These are phyloP conservation scores for Microstegium vimineum DNA, from an alignment of 176 grass and related monocot genomes.

Conservation along the genomic window DNA sequence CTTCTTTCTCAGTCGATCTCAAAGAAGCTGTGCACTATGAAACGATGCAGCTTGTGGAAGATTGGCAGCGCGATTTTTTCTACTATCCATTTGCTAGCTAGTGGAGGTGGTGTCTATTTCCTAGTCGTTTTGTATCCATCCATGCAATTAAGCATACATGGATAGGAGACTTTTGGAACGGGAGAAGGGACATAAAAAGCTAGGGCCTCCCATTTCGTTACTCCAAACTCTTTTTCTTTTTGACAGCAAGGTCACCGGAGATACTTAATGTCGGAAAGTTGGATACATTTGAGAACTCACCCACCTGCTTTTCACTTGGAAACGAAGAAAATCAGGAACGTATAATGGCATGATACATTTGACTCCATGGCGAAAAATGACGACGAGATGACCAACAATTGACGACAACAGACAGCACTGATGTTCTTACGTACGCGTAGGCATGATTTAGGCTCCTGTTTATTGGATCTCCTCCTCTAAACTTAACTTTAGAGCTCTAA, in stretches of 20 bases:
- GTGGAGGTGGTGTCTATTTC: neutral
- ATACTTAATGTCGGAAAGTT: constrained; percentile 35
- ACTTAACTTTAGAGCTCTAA: too few species aligned
- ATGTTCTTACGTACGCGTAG: too few species aligned
- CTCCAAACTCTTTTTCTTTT: neutral
- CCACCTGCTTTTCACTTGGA: neutral
- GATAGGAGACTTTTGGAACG: neutral
- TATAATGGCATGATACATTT: neutral
- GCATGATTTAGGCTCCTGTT: too few species aligned
- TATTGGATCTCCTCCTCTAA: too few species aligned
- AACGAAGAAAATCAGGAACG: neutral
- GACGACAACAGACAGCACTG: neutral
- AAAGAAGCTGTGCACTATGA: neutral
- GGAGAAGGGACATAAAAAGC: neutral
- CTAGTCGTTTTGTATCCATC: neutral
- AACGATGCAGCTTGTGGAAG: neutral
- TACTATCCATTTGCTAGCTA: neutral
- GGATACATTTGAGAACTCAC: constrained; percentile 15
- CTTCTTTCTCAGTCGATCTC: neutral
- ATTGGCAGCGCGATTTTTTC: neutral
- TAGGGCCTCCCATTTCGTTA: neutral
- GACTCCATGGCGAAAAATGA: neutral
- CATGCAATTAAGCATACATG: neutral
- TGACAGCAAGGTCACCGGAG: constrained; percentile 4
- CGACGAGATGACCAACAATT: neutral